Evolutionary conservation across 2,329 filamentous ascomycete genomes (phyloP), one percentile per base, ranked within the genome.

Genomic region (Trichothecium roseum): DNA sequence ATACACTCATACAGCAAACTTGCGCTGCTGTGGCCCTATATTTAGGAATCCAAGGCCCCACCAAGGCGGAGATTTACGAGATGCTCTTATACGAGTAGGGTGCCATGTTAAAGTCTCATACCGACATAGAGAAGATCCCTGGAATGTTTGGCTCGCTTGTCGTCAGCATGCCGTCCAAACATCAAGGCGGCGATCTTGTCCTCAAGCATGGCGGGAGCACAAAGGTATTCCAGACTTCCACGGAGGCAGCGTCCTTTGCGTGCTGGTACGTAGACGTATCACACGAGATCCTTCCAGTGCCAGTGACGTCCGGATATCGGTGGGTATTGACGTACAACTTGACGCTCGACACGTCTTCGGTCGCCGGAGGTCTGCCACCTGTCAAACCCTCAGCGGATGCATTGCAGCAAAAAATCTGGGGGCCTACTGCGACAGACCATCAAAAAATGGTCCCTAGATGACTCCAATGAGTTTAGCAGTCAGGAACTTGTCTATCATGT

Each of bases 291-390:
- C 51, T 60, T 13, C 59, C 62, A 2, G 56, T 74, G 3, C 59
- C 62, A 2, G 56, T 74, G 3, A 56, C 42, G 0, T 60, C 57
- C 0, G 70, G 71, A 3, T 62, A 66, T 43, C 64, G 68, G 3
- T 58, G 66, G 37, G 67, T 70, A 8, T 42, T 76, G 9, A 69
- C 62, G 0, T 77, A 72, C 50, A 73, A 74, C 43, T 57, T 76
- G 4, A 46, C 48, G 12, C 37, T 52, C 14, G 39, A 46, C 5
- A 37, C 24, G 4, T 20, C 44, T 5, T 31, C 38, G 13, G 10
- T 37, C 2, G 31, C 18, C 14, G 31, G 22, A 33, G 12, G 28
- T 18, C 12, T 4, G 4, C 4, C 12, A 7, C 29, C 29, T 8
- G 28, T 14, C 26, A 24, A 12, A 15, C 29, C n/a, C n/a, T n/a